Evolutionary conservation across 2,329 filamentous ascomycete genomes (phyloP), one percentile per base, ranked within the genome.

Genomic region (Trichoderma brevicompactum): DNA sequence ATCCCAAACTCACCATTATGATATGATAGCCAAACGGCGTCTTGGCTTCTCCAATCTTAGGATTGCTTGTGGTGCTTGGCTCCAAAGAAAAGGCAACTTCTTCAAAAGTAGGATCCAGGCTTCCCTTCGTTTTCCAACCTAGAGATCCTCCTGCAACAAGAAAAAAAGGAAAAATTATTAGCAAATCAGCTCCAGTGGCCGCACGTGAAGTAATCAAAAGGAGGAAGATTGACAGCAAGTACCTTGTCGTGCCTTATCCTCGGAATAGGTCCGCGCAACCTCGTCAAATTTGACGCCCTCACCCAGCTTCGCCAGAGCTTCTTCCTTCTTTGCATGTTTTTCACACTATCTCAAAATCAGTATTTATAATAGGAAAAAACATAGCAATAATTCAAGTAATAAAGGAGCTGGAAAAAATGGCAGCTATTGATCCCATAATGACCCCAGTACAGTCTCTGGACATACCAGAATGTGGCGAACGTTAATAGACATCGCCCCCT

Each of bases 1-100:
- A 19, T 54, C 0, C 7, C 15, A 48, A 48, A 71, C 77, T 62
- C 67, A 93, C 90, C 87, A 93, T 92, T 69, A 94, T 86, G 69
- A 94, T 87, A 75, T 94, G 91, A 79, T 93, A 93, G 0, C 91
- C 91, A 77, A 91, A 89, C 1, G 80, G 82, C 1, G 91, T 93
- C 81, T 91, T 92, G 23, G 83, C 88, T 79, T 92, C 89, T 1
- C 81, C 90, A 73, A 85, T 84, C 73, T 87, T 89, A 1, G 90
- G 89, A 66, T 79, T 87, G 12, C 75, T 80, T 12, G 87, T 88
- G 8, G 87, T 88, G 72, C 89, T 92, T 1, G 84, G 78, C 70
- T 89, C 86, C 41, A 94, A 80, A 32, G 83, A 85, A 75, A 88
- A 93, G 8, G 91, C 91, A 9, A 90, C 85, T 67, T 87, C 86